Evolutionary conservation across 148 eudicot genomes (phyloP), one percentile per base, ranked within the genome.

Genomic region (Fagopyrum homotropicum): DNA sequence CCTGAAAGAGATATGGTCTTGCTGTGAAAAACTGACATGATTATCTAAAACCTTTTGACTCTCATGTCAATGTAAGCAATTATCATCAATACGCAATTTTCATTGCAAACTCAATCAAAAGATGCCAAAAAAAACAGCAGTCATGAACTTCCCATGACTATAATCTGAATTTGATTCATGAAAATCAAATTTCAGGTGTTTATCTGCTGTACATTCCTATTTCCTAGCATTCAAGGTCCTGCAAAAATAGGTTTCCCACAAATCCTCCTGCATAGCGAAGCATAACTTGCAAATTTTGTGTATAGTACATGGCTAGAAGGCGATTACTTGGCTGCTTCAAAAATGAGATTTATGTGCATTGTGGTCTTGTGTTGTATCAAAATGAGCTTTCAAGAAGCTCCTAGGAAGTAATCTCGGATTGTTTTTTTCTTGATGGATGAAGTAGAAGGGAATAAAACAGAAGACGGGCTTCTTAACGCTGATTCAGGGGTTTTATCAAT

Each of bases 401-500:
- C 71, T 40, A 66, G 46, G 47, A 92, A 95, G 77, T 92, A 92
- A 76, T 95, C 98, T 77, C 86, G 72, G 50, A 94, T 94, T n/a
- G 98, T 94, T 80, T 80, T 89, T 77, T 89, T 90, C 79, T 90
- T 94, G 72, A 85, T 30, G 35, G 98, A 91, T 75, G 95, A 87
- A 45, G 96, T 93, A 73, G 93, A 92, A 52, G 73, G 84, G 59
- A 95, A 35, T 35, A 35, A 82, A 74, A 92, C 98, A 51, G 97
- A 92, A 60, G 92, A 90, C 8, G 98, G 98, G 83, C 99, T 94
- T 61, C 79, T 85, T 10, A 73, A 29, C 75, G 85, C 80, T 56
- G 88, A 82, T 84, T 91, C 89, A 2, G 98, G 97, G 17, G 91
- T 85, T 81, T 69, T 86, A 50, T 89, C 82, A 35, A 79, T 78